Base-by-base conservation (phyloP, 2,329 filamentous ascomycete species). In the Penicillium sclerotigenum region DNA sequence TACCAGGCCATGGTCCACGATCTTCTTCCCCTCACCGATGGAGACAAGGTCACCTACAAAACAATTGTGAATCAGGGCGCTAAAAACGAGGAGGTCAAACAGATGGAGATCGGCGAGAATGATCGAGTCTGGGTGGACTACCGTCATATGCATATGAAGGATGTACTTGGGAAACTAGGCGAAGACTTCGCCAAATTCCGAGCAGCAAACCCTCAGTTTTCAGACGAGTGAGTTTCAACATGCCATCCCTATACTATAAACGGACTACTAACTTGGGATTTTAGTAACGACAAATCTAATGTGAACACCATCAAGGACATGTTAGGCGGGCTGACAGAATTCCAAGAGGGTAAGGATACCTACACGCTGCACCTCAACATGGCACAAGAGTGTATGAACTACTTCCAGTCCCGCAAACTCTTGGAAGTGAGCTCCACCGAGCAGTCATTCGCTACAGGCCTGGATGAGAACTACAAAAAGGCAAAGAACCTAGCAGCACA, bases 1-100 rank as follows among this genome's bases (percentile, higher is more conserved):
- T 99, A 97, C 72, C 94, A 99, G 74, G 91, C 94, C 48, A 97
- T 99, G 93, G 93, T 91, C 4, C 90, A 97, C 73, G 94, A 99
- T 70, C 79, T 99, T 9, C 78, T 99, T 29, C 88, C 89, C 0
- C 91, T 99, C 68, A 87, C 89, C 66, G 94, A 97, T 52, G 87
- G 84, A 24, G 91, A 96, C 62, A 96, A 94, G 72, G 83, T 95
- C 10, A 91, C 88, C 0, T 99, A 92, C 71, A 87, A 87, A 63
- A 92, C 91, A 50, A 79, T 83, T 2, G 80, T 94, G 60, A 94
- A 96, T 62, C 85, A 91, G 65, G 90, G 88, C 10, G 80, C 83
- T 4, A 75, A 79, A 0, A 84, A 87, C 40, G 83, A 87, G 28
- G 85, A 95, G 71, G 84, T 89, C 58, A 96, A 95, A 72, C 92